Conservation (phyloP, 2,329 filamentous ascomycete species). For the Botrytis medusae region DNA sequence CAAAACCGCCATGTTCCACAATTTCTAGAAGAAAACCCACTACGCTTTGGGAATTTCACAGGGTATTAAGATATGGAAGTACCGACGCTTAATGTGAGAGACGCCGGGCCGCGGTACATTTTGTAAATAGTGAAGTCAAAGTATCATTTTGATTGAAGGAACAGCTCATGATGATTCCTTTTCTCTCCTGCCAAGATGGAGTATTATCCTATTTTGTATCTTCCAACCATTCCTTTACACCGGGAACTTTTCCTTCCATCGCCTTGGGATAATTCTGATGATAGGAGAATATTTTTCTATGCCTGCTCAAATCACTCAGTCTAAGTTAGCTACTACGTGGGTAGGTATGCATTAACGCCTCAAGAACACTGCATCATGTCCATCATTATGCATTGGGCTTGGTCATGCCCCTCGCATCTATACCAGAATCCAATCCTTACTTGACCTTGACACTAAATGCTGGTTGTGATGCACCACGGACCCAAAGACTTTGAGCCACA, state of each 20-base stretch:
- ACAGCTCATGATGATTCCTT: neutral
- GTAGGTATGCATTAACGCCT: neutral
- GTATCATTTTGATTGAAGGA: neutral
- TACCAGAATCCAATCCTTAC: neutral
- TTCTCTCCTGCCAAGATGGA: neutral
- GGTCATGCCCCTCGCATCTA: neutral
- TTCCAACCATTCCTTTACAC: neutral
- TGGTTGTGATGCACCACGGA: neutral
- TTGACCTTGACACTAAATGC: neutral
- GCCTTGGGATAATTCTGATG: neutral
- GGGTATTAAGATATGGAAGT: too few species aligned
- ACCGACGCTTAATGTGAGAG: too few species aligned
- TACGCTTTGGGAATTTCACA: too few species aligned
- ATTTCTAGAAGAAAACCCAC: too few species aligned
- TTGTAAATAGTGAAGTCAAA: neutral
- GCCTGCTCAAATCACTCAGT: neutral
- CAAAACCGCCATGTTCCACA: too few species aligned
- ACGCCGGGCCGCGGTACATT: too few species aligned
- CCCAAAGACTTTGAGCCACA: neutral
- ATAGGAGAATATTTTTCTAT: neutral
- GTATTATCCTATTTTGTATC: neutral
- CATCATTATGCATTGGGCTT: neutral
- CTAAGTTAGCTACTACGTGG: neutral
- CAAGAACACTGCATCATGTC: neutral
- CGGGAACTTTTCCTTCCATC: neutral